Conservation (phyloP, 129 eudicot genomes). For the Apium graveolens region DNA sequence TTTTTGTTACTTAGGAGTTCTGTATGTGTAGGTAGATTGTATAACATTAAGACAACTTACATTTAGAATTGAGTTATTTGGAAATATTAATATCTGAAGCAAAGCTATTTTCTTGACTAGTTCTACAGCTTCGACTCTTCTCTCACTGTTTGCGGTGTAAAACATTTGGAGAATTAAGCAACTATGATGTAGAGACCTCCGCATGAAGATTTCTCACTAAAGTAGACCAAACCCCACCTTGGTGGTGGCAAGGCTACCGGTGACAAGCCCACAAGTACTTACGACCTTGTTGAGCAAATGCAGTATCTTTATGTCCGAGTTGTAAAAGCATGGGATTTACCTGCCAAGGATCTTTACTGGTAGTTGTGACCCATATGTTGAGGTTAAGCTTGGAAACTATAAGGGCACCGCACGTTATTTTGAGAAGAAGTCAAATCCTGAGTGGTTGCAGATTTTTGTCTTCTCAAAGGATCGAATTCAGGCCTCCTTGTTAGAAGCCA, state of each 20-base stretch:
- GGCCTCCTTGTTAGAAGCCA: slow-evolving; percentile 66
- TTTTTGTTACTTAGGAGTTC: background rate
- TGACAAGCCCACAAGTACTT: slow-evolving; percentile 30
- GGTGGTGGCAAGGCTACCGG: slow-evolving; percentile 55
- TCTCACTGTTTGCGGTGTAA: background rate
- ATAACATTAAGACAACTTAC: background rate
- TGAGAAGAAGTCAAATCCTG: slow-evolving; percentile 77
- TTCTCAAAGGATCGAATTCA: slow-evolving; percentile 85
- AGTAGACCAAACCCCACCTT: slow-evolving; percentile 71
- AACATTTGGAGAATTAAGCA: background rate
- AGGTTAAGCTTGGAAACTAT: slow-evolving; percentile 83
- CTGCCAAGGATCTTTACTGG: slow-evolving; percentile 66
- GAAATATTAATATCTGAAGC: background rate
- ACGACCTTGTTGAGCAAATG: slow-evolving; percentile 95
- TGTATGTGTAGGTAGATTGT: background rate
- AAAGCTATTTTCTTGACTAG: background rate
- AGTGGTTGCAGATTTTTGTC: slow-evolving; percentile 79
- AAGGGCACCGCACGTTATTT: slow-evolving; percentile 80
- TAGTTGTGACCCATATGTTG: slow-evolving; percentile 86
- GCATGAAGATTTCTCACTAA: slow-evolving; percentile 52
- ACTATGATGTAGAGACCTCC: slow-evolving; percentile 55
- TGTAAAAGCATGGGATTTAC: slow-evolving; percentile 74
- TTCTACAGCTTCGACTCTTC: background rate
- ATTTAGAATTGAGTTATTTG: slow-evolving; percentile 1
- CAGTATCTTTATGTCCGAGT: slow-evolving; percentile 86